phyloP scores from a whole-genome alignment of 1,139 yeast genomes.

The Pichia sp. region DNA sequence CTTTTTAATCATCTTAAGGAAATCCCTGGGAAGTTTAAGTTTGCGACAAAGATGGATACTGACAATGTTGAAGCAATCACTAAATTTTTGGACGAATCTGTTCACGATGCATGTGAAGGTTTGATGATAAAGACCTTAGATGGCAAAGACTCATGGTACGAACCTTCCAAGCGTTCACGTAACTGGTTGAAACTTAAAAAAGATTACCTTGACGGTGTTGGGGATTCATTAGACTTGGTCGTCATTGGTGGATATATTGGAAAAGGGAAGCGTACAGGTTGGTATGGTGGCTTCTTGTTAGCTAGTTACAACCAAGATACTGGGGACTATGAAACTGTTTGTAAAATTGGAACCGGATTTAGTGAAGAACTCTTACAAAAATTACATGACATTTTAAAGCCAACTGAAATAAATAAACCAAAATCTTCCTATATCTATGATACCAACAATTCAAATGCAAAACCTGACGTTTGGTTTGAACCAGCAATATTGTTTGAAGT shows the following conservation, averaged over 20 bases:
- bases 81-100: conserved; percentile 79
- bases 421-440: conserved; percentile 69
- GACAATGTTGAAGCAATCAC: conserved; percentile 75
- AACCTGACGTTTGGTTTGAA: conserved; percentile 95
- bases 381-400: conserved; percentile 53
- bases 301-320: conserved; percentile 87
- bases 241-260: conserved; percentile 95
- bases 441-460: conserved; percentile 49
- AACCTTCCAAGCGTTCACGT: conserved; percentile 89
- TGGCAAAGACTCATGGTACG: conserved; percentile 76
- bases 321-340: conserved; percentile 89
- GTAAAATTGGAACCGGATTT: conserved; percentile 97
- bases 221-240: conserved; percentile 89
- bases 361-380: conserved; percentile 71
- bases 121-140: conserved; percentile 88
- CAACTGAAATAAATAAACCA: conserved; percentile 62
- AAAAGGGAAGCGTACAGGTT: conserved; percentile 88
- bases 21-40: conserved; percentile 72
- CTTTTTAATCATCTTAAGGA: conserved; percentile 50
- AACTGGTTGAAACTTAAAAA: conserved; percentile 95
- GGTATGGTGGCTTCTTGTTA: conserved; percentile 87
- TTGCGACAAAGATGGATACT: conserved; percentile 71
- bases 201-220: conserved; percentile 89
- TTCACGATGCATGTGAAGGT: conserved; percentile 90
- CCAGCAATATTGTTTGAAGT: conserved; percentile 86